These are phyloP conservation scores for Hymenoscyphus albidus DNA, from an alignment of 2,329 filamentous ascomycete species.

Conservation along the genomic window DNA sequence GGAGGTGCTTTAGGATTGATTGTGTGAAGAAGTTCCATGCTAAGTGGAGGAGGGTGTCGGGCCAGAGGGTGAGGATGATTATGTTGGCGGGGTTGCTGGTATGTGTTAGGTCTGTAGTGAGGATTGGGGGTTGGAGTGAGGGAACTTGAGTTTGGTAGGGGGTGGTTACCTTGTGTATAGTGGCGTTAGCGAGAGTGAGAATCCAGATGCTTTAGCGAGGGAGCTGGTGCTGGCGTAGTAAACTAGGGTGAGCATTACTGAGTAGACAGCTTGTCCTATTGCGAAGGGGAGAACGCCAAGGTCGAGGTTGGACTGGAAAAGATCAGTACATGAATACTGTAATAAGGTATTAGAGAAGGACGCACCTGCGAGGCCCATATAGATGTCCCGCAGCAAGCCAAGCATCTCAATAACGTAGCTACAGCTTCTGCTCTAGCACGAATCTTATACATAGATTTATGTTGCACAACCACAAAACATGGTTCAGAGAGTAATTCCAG, in stretches of 20 bases:
- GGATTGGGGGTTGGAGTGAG: background rate
- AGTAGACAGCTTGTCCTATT: constrained; percentile 77
- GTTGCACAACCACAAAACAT: constrained; percentile 82
- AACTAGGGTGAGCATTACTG: constrained; percentile 61
- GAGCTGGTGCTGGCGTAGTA: constrained; percentile 62
- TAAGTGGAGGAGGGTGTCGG: constrained; percentile 65
- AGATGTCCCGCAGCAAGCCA: constrained; percentile 68
- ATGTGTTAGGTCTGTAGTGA: background rate
- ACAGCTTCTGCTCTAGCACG: constrained; percentile 79
- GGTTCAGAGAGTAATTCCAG: constrained; percentile 84
- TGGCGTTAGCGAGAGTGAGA: constrained; percentile 60
- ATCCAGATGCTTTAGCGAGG: constrained; percentile 54
- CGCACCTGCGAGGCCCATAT: constrained; percentile 52
- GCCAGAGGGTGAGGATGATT: constrained; percentile 48
- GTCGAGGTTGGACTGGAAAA: constrained; percentile 39
- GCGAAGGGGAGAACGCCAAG: constrained; percentile 85
- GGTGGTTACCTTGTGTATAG: constrained; percentile 34
- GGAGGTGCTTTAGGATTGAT: constrained; percentile 82
- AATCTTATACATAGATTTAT: constrained; percentile 72
- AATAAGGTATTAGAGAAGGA: no score
- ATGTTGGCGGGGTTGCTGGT: background rate
- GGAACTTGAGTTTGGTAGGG: background rate
- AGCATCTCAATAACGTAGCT: constrained; percentile 74
- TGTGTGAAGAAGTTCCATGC: constrained; percentile 83
- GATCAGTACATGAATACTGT: background rate